Base-by-base conservation (phyloP, 2,329 filamentous ascomycete genomes). In the Pseudopithomyces maydicus region DNA sequence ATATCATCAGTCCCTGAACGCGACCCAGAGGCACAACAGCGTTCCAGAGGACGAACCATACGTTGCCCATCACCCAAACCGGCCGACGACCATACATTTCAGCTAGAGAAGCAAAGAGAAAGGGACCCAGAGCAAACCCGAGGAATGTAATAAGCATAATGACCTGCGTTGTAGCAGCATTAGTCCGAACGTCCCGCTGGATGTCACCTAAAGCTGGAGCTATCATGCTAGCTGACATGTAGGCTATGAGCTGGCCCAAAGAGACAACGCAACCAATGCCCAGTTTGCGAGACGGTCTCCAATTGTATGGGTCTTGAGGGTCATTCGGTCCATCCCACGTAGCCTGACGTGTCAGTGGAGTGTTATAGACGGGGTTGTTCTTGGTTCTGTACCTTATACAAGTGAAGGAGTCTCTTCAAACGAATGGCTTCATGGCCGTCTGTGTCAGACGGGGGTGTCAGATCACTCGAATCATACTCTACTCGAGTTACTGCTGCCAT, bases 291-390 rank as follows among this genome's bases (percentile, higher is more conserved):
- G 61, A 52, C 11, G 23, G 17, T 4, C 62, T 60, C 74, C 74
- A 77, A 50, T 74, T 74, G 51, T 63, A 64, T 29, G 74, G 74
- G 41, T 76, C 73, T 3, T 65, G 60, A 0, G 62, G 56, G 43
- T 72, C 68, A 17, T 60, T 57, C 15, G 66, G 60, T 5, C 67
- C 62, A 53, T 66, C 59, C 67, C 63, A 71, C 33, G 38, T 36
- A n/a, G 38, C 29, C 50, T 52, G 23, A 15, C 11, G 11, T 23
- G 23, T 48, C 12, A 48, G 45, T 26, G 14, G 32, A 12, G 12
- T 10, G 19, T 4, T 38, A 14, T 12, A 11, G 6, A 19, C 12
- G 33, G 32, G 7, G 2, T 15, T 26, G 32, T 2, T 33, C 19
- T n/a, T 38, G 12, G 6, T 1, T 38, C 45, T 11, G 32, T 48